Evolutionary conservation across 1,284 basidiomycete species (phyloP).

Genomic region (Lentinus polychrous): DNA sequence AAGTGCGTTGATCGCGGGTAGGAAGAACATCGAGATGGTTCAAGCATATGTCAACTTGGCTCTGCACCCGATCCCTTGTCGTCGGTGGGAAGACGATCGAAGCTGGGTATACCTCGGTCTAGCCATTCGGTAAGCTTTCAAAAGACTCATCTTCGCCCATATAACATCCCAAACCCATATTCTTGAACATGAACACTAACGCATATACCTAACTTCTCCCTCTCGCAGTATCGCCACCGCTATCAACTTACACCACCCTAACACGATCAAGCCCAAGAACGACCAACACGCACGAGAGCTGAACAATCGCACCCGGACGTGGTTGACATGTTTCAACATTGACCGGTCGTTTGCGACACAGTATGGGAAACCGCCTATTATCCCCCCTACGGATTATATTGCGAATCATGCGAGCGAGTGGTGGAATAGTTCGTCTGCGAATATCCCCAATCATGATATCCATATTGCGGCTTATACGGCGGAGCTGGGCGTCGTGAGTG

Average conservation of each 20-base stretch:
- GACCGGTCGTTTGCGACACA: slow-evolving; percentile 78
- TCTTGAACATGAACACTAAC: neutral
- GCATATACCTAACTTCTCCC: too few relatives aligned
- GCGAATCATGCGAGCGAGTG: slow-evolving; percentile 69
- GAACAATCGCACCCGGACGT: slow-evolving; percentile 80
- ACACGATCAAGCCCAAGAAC: slow-evolving; percentile 57
- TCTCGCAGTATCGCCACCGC: slow-evolving; percentile 65
- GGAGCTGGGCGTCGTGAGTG: slow-evolving; percentile 56
- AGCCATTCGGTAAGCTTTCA: slow-evolving; percentile 52
- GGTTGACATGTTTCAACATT: slow-evolving; percentile 83
- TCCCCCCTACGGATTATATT: slow-evolving; percentile 68
- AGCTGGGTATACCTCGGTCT: slow-evolving; percentile 76
- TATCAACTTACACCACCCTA: slow-evolving; percentile 75
- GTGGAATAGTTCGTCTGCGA: slow-evolving; percentile 65
- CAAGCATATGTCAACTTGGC: slow-evolving; percentile 68
- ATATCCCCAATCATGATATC: slow-evolving; percentile 67
- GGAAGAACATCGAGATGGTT: slow-evolving; percentile 71
- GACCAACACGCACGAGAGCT: slow-evolving; percentile 75
- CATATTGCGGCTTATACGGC: slow-evolving; percentile 70
- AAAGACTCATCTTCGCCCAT: too few relatives aligned
- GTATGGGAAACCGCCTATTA: slow-evolving; percentile 76
- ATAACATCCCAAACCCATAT: neutral
- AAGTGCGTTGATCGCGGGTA: slow-evolving; percentile 60
- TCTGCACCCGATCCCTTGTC: slow-evolving; percentile 65
- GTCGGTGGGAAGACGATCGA: slow-evolving; percentile 74